These are phyloP conservation scores for Trichosporon sp. DNA, from an alignment of 1,284 basidiomycete genomes.

Conservation along the genomic window DNA sequence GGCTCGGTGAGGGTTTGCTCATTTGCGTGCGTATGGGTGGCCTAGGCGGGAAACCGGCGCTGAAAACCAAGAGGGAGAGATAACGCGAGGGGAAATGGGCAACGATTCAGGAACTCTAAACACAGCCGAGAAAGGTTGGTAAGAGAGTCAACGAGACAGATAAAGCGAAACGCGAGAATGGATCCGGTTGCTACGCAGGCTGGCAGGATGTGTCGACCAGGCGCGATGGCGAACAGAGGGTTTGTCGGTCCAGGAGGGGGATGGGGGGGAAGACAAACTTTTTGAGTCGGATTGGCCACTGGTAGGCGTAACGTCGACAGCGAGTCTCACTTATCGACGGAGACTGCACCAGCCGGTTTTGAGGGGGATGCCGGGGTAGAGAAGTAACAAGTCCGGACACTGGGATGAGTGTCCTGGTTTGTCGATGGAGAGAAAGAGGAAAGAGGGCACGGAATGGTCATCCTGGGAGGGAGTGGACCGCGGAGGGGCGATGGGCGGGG, in stretches of 20 bases:
- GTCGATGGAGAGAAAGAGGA: constrained; percentile 1
- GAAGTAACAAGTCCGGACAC: constrained; percentile 5
- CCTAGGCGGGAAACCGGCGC: background rate
- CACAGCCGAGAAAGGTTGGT: background rate
- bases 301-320: background rate
- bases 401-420: constrained; percentile 8
- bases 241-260: constrained; percentile 1
- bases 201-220: background rate
- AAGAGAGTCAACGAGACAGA: background rate
- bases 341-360: constrained; percentile 1
- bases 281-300: background rate
- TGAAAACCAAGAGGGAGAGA: background rate
- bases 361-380: background rate
- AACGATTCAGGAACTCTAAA: background rate
- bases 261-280: constrained; percentile 9
- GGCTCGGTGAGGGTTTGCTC: constrained; percentile 30
- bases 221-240: background rate
- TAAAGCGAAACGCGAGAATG: background rate
- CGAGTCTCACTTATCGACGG: background rate
- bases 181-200: background rate
- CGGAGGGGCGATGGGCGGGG: background rate
- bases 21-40: constrained; percentile 24
- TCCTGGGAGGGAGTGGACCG: background rate
- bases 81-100: background rate
- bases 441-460: background rate